Evolutionary conservation across 108 stramenopile genomes (phyloP).

Genomic region (Fistulifera pelliculosa): DNA sequence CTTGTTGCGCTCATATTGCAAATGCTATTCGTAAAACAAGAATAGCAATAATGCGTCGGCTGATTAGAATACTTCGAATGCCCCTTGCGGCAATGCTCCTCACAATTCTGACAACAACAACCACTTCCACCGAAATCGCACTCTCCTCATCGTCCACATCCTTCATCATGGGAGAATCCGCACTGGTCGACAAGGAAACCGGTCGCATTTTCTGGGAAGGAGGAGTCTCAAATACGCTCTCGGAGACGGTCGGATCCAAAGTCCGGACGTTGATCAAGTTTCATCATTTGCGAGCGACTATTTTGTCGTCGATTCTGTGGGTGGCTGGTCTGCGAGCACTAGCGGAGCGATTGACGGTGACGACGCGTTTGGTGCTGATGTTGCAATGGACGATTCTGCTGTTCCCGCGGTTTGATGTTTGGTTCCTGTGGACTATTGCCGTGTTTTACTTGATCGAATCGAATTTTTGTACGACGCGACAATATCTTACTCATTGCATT

Average conservation of each 20-base stretch:
- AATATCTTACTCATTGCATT: slow-evolving; percentile 59
- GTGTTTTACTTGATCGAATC: slow-evolving; percentile 67
- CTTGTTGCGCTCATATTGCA: no score
- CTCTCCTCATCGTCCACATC: not conserved
- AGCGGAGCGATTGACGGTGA: no score
- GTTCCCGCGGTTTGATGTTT: slow-evolving; percentile 13
- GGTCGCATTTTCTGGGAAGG: slow-evolving; percentile 60
- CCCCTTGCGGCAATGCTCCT: no score
- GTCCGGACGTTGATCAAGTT: not conserved
- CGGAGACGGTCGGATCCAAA: not conserved
- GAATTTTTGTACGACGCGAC: slow-evolving; percentile 58
- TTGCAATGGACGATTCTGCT: slow-evolving; percentile 27
- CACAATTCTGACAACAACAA: no score
- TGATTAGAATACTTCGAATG: no score
- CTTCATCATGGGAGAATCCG: slow-evolving; percentile 36
- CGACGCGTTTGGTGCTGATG: slow-evolving; percentile 1
- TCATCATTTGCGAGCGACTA: not conserved
- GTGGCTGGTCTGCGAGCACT: not conserved
- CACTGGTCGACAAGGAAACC: slow-evolving; percentile 56
- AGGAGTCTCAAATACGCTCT: not conserved
- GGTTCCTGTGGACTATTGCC: slow-evolving; percentile 25
- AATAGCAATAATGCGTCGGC: no score
- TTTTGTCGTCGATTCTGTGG: not conserved
- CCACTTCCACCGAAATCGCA: no score
- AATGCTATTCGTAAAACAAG: no score